Evolutionary conservation across 768 basidiomycete species (phyloP), one percentile per base, ranked within the genome.

Genomic region (Boletus insuetus): DNA sequence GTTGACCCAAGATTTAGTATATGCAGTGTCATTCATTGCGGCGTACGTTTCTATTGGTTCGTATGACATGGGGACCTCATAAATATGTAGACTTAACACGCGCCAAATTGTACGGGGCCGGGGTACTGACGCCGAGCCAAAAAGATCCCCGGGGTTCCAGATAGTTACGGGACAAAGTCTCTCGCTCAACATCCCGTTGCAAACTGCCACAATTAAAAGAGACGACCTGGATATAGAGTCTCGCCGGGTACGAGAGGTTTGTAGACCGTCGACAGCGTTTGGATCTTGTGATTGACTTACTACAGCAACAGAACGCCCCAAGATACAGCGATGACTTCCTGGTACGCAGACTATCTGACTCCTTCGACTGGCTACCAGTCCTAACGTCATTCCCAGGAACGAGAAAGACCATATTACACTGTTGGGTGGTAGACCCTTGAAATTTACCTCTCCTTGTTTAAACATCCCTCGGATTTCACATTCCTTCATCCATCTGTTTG

Each of bases 1-100:
- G 49, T 45, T 56, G 45, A 43, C 47, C 29, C 46, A 29, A 54
- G 12, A 29, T 46, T 32, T 52, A 84, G 83, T 85, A n/a, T 84
- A 86, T 58, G 81, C 78, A 0, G 79, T 82, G 47, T 86, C 85
- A n/a, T 77, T 84, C 68, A 72, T 87, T 64, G 84, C 85, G 38
- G 83, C 85, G 82, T 84, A 63, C 49, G 81, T 71, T 5, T 41
- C 34, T 41, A 19, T 39, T n/a, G 3, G 2, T 3, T 0, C 17
- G 19, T 44, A 29, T 17, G 22, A 20, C 12, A 20, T 22, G 16
- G 19, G 24, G n/a, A 24, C 19, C 58, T 59, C 40, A 54, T 74
- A 51, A 20, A 43, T 46, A 22, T 49, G 49, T 46, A 85, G 83
- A 14, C 74, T 88, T 35, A 87, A 87, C 68, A 85, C 85, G 3